Evolutionary conservation across 2,329 filamentous ascomycete species (phyloP).

Genomic region (Trichoderma sp.): DNA sequence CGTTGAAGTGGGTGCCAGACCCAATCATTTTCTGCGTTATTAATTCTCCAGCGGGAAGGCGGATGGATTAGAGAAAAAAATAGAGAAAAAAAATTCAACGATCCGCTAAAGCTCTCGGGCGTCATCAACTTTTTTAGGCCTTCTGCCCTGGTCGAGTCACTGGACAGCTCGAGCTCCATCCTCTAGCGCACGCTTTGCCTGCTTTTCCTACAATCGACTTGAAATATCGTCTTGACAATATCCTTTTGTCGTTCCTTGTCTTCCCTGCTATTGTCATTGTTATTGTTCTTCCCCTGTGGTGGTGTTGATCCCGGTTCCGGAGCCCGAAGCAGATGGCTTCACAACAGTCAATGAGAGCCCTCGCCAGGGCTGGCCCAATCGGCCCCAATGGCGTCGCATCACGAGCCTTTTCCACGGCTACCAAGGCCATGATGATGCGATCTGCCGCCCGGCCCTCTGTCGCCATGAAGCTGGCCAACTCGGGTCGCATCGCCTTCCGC

Average conservation of each 20-base stretch:
- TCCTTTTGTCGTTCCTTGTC: background rate
- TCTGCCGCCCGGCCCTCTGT: slow-evolving; percentile 34
- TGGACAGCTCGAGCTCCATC: slow-evolving; percentile 14
- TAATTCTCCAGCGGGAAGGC: slow-evolving; percentile 21
- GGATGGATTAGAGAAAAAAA: slow-evolving; percentile 3
- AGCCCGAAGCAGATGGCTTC: slow-evolving; percentile 44
- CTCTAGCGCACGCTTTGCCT: background rate
- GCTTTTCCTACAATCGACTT: background rate
- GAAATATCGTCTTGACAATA: background rate
- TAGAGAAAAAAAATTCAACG: slow-evolving; percentile 6
- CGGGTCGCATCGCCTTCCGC: slow-evolving; percentile 44
- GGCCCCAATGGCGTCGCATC: slow-evolving; percentile 33
- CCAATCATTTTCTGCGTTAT: slow-evolving; percentile 23
- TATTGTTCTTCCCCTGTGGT: background rate
- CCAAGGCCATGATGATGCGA: slow-evolving; percentile 27
- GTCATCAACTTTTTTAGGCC: slow-evolving; percentile 21
- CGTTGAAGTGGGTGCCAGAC: slow-evolving; percentile 18
- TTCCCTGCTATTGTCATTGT: background rate
- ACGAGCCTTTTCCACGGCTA: slow-evolving; percentile 38
- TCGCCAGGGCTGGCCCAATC: slow-evolving; percentile 36
- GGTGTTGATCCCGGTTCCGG: slow-evolving; percentile 13
- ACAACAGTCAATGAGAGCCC: slow-evolving; percentile 45
- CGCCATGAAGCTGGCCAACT: slow-evolving; percentile 38
- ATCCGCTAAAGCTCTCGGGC: slow-evolving; percentile 12
- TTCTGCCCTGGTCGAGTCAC: slow-evolving; percentile 15